Evolutionary conservation across 495 filamentous ascomycete genomes (phyloP), one percentile per base, ranked within the genome.

Genomic region (Talaromyces liani): DNA sequence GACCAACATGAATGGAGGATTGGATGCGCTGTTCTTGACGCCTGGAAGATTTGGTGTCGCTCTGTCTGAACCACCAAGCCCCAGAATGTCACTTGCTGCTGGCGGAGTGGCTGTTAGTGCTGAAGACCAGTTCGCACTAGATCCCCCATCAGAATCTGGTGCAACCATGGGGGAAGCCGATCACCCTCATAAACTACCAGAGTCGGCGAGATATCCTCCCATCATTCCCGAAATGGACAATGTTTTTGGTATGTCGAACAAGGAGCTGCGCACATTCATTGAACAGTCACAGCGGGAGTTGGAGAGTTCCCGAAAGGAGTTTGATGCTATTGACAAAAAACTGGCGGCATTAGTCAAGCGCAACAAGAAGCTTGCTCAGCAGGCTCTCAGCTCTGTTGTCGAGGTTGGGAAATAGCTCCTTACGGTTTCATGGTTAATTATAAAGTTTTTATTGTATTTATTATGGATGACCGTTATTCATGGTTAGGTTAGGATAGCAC

Each of bases 301-400:
- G 29, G 78, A 80, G 62, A 51, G 36, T 8, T 76, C 73, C 9
- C 75, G 78, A 6, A 80, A 79, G 67, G 78, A 80, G 5, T 63
- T 77, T 31, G 78, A 80, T 53, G 31, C 68, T 1, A 70, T 79
- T 31, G 78, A 80, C 60, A 80, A 80, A 68, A 79, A 79, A 61
- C 70, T 83, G 31, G 69, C 70, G 51, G 79, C 72, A 6, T 60
- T 83, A 36, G 73, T 84, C 47, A 81, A 81, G 49, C 76, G 77
- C 36, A 84, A 83, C 67, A 78, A 75, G 68, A 80, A 79, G 65
- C 66, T 79, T 16, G 76, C 74, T 51, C 76, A 77, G 34, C 76
- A 78, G 64, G 78, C 78, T 9, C 53, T 80, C 5, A 36, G 55
- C 8, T 31, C 62, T 58, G 59, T 27, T 64, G 22, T 66, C 67